Base-by-base conservation (phyloP, 2,329 filamentous ascomycete genomes). In the Aspergillus viridinutans region DNA sequence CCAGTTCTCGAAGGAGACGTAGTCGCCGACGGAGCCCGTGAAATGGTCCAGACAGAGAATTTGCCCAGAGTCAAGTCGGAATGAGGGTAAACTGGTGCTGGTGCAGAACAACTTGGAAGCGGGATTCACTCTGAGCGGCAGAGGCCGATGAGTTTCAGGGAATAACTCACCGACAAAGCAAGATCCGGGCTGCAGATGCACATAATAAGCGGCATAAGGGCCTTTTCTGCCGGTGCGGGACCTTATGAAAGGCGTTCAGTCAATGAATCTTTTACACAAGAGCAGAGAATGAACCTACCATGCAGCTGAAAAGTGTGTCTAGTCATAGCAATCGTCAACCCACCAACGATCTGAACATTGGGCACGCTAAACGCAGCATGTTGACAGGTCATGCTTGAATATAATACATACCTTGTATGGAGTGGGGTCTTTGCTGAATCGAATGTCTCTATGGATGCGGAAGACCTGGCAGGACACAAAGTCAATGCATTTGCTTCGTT, bases 161-260 rank as follows among this genome's bases (percentile, higher is more conserved):
- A 12, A 51, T 47, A 20, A 81, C 83, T 76, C 77, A 86, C 85
- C 92, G 45, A 95, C 78, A 64, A 93, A 89, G 69, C 85, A 88
- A 52, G 82, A 78, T 25, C 78, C 78, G 10, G 92, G 90, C 70
- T 93, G 85, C 61, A 90, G 82, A 72, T 96, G 91, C 21, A 96
- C 76, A 75, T 96, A 96, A 76, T 96, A 96, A 69, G 86, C 88
- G 6, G 92, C 92, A 73, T 94, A 95, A 9, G 89, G 87, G 0
- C 90, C 90, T 74, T 96, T 96, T 54, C 89, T 84, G 21, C 92
- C 92, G 0, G 91, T 95, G 21, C 92, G 86, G 56, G 90, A 94
- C 85, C 82, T 84, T 49, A 61, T 48, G 48, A 47, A 25, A 59
- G 50, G 53, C 52, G 71, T 57, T 58, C 52, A 60, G 54, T 49